Base-by-base conservation (phyloP, 352 stramenopile genomes). In the Phytophthora sansomeana region DNA sequence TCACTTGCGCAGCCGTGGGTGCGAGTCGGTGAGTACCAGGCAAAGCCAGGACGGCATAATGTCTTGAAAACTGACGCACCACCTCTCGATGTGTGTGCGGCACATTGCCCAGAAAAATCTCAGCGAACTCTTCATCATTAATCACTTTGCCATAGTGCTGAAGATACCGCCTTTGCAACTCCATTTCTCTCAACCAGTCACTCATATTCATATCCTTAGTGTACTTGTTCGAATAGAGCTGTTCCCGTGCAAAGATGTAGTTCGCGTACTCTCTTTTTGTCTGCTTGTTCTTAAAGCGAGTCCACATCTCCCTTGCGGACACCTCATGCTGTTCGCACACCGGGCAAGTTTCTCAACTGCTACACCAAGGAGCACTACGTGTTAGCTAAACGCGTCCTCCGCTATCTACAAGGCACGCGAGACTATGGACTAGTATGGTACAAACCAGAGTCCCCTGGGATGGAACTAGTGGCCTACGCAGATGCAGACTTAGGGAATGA, bases 201-300 rank as follows among this genome's bases (percentile, higher is more conserved):
- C n/a, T n/a, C 28, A 41, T 17, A 32, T 41, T 43, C 30, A 32
- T 19, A 4, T 55, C 29, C 2, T n/a, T 1, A 47, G 21, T 57
- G 24, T 44, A 57, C 19, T 57, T 44, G 46, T 57, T 46, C 1
- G 19, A 47, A 5, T 47, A 46, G 47, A 43, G 14, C 16, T 36
- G 32, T 36, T 50, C 44, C 8, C 57, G 44, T 4, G 36, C 35
- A 13, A 64, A 57, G 3, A 64, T 59, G 11, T 66, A 66, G 24
- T 59, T 66, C 4, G 48, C 38, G 17, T 41, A 66, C 11, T 59
- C 58, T 17, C 39, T 28, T 21, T 66, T 66, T 2, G 48, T 58
- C 19, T 66, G 58, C 21, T 47, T 59, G 14, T 66, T 52, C 29
- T 54, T 29, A 1, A 63, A 58, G 19, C 29, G 5, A 7, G 36